Base-by-base conservation (phyloP, 768 basidiomycete genomes). In the Favolaschia claudopus region DNA sequence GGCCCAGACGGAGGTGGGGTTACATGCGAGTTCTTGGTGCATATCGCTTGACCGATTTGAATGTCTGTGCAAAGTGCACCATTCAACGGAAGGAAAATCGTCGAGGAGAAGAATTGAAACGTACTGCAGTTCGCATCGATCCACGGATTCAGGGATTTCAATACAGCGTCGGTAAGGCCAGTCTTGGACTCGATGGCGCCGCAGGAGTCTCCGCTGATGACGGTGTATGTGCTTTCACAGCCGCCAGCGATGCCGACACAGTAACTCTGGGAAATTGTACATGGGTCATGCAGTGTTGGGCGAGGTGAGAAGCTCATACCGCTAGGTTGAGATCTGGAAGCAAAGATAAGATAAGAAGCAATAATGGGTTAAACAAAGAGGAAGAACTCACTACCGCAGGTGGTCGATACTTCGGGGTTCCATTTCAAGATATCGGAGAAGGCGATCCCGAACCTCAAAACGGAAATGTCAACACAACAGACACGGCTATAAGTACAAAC, bases 381-480 rank as follows among this genome's bases (percentile, higher is more conserved):
- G 3, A 9, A 15, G 20, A 2, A 39, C 55, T 4, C 17, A 57
- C 55, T 57, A 31, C 55, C 34, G 32, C 55, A 57, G 12, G 55
- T 57, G 15, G 46, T 46, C 14, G 55, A 20, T 3, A 57, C 31
- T 33, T 57, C 55, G 3, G 56, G 56, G 27, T 58, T 58, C 56
- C 46, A 58, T 20, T 31, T 28, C 2, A 58, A 25, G 31, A 58
- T 51, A 34, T 58, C 47, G 10, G 48, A 58, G 48, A 58, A 50
- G 3, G 19, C 48, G 33, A 58, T 50, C 1, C 42, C 44, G 47
- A 58, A 56, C 31, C 48, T 50, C 27, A n/a, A 4, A 5, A 14
- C 20, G 22, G n/a, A n/a, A 14, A 44, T 29, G 17, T 14, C 2
- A 17, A n/a, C n/a, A n/a, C n/a, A n/a, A n/a, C n/a, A n/a, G n/a